Base-by-base conservation (phyloP, 1,284 basidiomycete species). In the Trichosporon faecale region DNA sequence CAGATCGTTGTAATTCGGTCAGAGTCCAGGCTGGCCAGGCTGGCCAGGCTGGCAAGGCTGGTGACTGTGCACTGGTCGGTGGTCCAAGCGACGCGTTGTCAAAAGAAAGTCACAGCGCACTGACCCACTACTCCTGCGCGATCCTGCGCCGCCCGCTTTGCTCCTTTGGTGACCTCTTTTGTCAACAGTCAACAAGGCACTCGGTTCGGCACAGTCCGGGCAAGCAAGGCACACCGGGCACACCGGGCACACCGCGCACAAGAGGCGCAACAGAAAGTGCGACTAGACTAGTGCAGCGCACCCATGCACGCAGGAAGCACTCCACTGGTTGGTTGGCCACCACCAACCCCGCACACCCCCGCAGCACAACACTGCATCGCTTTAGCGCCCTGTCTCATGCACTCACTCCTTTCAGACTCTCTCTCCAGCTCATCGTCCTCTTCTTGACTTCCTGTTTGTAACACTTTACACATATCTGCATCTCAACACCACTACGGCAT, bases 291-390 rank as follows among this genome's bases (percentile, higher is more conserved):
- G 16, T 4, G 49, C 49, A 52, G 49, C 49, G 21, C 44, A n/a
- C 18, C 4, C 21, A 49, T 52, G n/a, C 49, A 52, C 40, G 9
- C 7, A 52, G 18, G 16, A 52, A 44, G 40, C 40, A 44, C 7
- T 12, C 14, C 33, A 33, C 33, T 9, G 9, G 9, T 14, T 37
- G 35, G 35, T 37, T 44, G 40, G 40, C 40, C 40, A 44, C 40
- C 40, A n/a, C 16, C 5, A 5, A 52, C 49, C 49, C 49, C 49
- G 49, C 49, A 52, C 49, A 52, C 21, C 49, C 49, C 49, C 49
- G 49, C 49, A 52, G 49, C 49, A 52, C 49, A 52, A 52, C 49
- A 52, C 49, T 52, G 49, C 49, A 52, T 52, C 49, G 49, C 49
- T 23, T 23, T 52, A 21, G 49, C 23, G 21, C 49, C 49, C 21